A percentile compares a stretch with the other conserved stretches of the same genome.
phyloP scores from a whole-genome alignment of 2,329 filamentous ascomycete genomes.

The Raffaelea deltoideospora region DNA sequence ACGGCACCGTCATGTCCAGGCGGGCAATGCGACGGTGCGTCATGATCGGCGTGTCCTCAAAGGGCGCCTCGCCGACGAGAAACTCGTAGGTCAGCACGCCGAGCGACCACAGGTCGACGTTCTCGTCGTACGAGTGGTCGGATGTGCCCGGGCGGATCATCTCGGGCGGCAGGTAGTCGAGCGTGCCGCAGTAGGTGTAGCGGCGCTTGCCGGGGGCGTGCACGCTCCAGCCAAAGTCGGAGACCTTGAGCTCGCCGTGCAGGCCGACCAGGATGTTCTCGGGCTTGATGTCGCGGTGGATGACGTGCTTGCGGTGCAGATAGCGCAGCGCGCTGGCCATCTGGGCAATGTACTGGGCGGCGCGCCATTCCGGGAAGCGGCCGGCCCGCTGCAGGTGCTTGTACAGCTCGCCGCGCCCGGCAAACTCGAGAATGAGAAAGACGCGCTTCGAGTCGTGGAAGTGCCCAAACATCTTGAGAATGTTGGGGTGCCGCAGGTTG shows the following conservation, averaged over 20 bases:
- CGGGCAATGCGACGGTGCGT: constrained; percentile 79
- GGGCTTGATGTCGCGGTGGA: constrained; percentile 94
- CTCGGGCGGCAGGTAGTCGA: constrained; percentile 95
- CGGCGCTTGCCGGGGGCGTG: constrained; percentile 90
- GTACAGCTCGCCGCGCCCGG: constrained; percentile 74
- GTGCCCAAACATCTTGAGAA: constrained; percentile 69
- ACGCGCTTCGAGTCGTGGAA: constrained; percentile 83
- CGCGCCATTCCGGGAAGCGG: constrained; percentile 73
- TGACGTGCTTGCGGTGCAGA: constrained; percentile 91
- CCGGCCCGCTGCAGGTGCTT: constrained; percentile 69
- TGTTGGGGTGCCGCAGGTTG: constrained; percentile 74
- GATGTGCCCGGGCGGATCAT: constrained; percentile 58
- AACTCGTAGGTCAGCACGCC: constrained; percentile 96
- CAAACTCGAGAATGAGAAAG: constrained; percentile 77
- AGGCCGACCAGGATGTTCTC: constrained; percentile 95
- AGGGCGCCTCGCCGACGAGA: constrained; percentile 86
- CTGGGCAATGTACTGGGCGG: constrained; percentile 75
- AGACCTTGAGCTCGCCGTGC: constrained; percentile 96
- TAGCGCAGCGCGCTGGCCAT: constrained; percentile 85
- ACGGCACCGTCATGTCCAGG: constrained; percentile 84
- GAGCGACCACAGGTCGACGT: constrained; percentile 91
- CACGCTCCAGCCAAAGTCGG: constrained; percentile 96
- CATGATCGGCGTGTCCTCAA: constrained; percentile 91
- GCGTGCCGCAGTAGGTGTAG: constrained; percentile 90
- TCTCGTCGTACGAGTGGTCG: constrained; percentile 85